A percentile compares a stretch with the other conserved stretches of the same genome.
These are phyloP conservation scores for Salix udensis DNA, from an alignment of 345 rosid species.

Conservation along the genomic window DNA sequence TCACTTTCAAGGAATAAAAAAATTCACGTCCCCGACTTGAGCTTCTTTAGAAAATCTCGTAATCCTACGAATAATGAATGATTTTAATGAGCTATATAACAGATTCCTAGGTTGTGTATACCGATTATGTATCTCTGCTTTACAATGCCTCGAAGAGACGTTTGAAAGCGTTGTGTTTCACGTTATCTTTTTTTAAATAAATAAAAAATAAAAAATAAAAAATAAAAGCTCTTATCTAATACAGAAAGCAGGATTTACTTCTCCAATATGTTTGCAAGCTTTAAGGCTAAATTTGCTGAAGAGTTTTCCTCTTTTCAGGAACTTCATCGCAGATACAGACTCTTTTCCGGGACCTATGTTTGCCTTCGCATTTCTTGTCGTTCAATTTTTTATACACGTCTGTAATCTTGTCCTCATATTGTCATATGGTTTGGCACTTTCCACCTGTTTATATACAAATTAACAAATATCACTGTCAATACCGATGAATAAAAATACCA, in stretches of 20 bases:
- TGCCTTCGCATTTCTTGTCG: slow-evolving; percentile 10
- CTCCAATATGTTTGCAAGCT: slow-evolving; percentile 32
- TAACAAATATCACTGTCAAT: too few species aligned
- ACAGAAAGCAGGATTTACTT: neutral
- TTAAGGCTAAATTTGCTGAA: slow-evolving; percentile 31
- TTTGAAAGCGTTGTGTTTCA: slow-evolving; percentile 13
- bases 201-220: too few species aligned
- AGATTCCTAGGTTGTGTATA: neutral
- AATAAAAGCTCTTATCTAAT: neutral
- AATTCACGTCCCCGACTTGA: neutral
- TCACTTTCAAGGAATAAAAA: neutral
- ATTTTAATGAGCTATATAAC: slow-evolving; percentile 1
- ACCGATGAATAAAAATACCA: too few species aligned
- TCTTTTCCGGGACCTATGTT: neutral
- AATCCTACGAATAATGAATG: neutral
- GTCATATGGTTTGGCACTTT: neutral
- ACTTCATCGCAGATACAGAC: slow-evolving; percentile 3
- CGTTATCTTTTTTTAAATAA: neutral
- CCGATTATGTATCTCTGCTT: neutral
- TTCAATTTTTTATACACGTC: neutral
- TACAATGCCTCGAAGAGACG: slow-evolving; percentile 10
- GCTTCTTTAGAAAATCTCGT: neutral
- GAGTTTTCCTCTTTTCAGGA: slow-evolving; percentile 14
- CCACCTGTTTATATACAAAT: neutral
- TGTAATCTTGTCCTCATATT: slow-evolving; percentile 6